phyloP scores from a whole-genome alignment of 2,329 filamentous ascomycete species.

The Aureobasidium vineae region DNA sequence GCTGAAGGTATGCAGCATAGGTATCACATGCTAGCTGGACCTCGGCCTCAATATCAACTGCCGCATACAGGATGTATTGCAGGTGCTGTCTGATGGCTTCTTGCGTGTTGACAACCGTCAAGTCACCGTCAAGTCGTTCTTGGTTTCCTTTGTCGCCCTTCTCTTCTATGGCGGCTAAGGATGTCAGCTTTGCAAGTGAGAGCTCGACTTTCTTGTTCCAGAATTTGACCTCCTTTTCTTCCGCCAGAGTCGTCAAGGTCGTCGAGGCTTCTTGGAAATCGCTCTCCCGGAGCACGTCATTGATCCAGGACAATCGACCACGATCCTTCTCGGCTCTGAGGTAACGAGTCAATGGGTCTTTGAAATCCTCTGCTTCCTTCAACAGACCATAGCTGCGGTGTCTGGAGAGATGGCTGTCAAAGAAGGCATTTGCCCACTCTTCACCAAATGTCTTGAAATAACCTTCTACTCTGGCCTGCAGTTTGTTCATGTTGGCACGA shows the following conservation, averaged over 20 bases:
- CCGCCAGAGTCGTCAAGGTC: slow-evolving; percentile 67
- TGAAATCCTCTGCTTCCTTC: slow-evolving; percentile 65
- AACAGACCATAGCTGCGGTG: slow-evolving; percentile 51
- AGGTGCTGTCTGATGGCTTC: slow-evolving; percentile 72
- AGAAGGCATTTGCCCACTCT: slow-evolving; percentile 72
- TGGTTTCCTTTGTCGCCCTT: slow-evolving; percentile 21
- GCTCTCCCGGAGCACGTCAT: slow-evolving; percentile 75
- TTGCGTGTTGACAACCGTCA: slow-evolving; percentile 74
- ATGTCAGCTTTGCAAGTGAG: slow-evolving; percentile 77
- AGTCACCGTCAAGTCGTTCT: slow-evolving; percentile 52
- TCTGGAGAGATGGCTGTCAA: slow-evolving; percentile 56
- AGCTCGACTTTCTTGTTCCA: slow-evolving; percentile 95
- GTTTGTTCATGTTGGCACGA: slow-evolving; percentile 47
- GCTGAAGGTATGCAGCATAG: slow-evolving; percentile 25
- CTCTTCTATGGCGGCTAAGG: slow-evolving; percentile 60
- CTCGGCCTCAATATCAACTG: slow-evolving; percentile 77
- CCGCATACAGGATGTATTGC: slow-evolving; percentile 62
- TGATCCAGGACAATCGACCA: slow-evolving; percentile 88
- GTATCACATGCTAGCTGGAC: slow-evolving; percentile 60
- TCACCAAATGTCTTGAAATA: slow-evolving; percentile 66
- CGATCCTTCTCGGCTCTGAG: slow-evolving; percentile 69
- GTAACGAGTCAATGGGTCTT: slow-evolving; percentile 71
- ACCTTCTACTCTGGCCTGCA: slow-evolving; percentile 43
- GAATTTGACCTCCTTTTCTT: slow-evolving; percentile 69
- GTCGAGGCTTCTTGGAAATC: slow-evolving; percentile 72